These are phyloP conservation scores for Ustilaginoidea virens DNA, from an alignment of 2,329 filamentous ascomycete species.

Conservation along the genomic window DNA sequence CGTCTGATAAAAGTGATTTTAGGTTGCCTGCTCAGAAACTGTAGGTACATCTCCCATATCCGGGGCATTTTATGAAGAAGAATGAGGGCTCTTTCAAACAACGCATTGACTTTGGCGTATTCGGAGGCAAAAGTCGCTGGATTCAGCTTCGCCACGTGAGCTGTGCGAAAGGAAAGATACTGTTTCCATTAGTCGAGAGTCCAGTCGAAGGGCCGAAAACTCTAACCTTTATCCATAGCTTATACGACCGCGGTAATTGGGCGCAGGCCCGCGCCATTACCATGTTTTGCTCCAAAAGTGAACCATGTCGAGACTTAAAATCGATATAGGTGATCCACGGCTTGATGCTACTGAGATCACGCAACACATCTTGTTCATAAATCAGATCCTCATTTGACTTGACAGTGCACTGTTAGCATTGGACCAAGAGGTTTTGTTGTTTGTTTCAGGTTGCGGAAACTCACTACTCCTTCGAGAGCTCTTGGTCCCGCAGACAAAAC, in stretches of 20 bases:
- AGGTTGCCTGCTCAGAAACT: slow-evolving; percentile 83
- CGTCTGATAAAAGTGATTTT: slow-evolving; percentile 72
- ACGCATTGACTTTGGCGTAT: slow-evolving; percentile 82
- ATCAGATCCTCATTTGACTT: slow-evolving; percentile 77
- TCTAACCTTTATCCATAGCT: slow-evolving; percentile 85
- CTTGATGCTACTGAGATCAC: slow-evolving; percentile 71
- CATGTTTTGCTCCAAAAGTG: slow-evolving; percentile 67
- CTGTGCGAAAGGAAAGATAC: slow-evolving; percentile 76
- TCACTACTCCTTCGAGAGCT: too few relatives aligned
- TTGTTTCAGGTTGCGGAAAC: too few relatives aligned
- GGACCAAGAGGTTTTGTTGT: background rate
- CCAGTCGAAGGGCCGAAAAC: background rate
- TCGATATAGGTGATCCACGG: slow-evolving; percentile 92
- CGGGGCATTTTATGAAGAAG: slow-evolving; percentile 96
- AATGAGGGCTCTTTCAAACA: slow-evolving; percentile 86
- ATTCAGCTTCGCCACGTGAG: slow-evolving; percentile 71
- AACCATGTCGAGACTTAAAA: slow-evolving; percentile 80
- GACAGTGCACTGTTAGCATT: slow-evolving; percentile 11
- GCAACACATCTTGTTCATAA: slow-evolving; percentile 91
- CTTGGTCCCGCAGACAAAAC: too few relatives aligned
- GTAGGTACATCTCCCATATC: slow-evolving; percentile 96
- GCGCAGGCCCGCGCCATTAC: slow-evolving; percentile 82
- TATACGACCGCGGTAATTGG: slow-evolving; percentile 87
- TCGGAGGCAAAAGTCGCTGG: slow-evolving; percentile 65
- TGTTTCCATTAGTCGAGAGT: slow-evolving; percentile 15